Evolutionary conservation across 495 filamentous ascomycete genomes (phyloP).

Genomic region (Penicillium angulare): DNA sequence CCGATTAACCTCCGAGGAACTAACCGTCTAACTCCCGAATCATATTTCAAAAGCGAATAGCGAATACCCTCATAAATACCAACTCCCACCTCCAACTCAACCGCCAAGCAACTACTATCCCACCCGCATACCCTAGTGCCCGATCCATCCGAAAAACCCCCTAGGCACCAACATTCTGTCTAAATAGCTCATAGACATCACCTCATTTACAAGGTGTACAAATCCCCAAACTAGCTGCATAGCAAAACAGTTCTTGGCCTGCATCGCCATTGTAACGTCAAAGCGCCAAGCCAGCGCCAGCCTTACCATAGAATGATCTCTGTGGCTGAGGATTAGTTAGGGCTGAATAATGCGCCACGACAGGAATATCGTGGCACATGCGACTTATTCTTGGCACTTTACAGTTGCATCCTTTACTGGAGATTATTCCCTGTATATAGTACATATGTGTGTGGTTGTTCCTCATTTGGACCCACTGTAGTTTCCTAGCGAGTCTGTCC

Average conservation of each 20-base stretch:
- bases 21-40: too few species aligned
- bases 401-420: too few species aligned
- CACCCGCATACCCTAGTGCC: not conserved
- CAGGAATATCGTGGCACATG: too few species aligned
- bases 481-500: too few species aligned
- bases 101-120: not conserved
- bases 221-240: not conserved
- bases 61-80: too few species aligned
- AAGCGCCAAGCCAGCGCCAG: not conserved
- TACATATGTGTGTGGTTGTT: too few species aligned
- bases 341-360: slow-evolving; percentile 19
- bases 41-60: too few species aligned
- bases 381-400: not conserved
- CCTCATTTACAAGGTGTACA: not conserved
- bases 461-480: too few species aligned
- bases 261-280: slow-evolving; percentile 17
- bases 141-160: not conserved
- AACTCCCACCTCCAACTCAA: not conserved
- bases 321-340: slow-evolving; percentile 19
- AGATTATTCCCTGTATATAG: too few species aligned
- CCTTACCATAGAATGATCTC: not conserved
- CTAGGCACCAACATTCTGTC: slow-evolving; percentile 22
- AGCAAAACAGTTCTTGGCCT: slow-evolving; percentile 15
- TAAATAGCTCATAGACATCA: not conserved
- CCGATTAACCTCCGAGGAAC: too few species aligned